phyloP scores from a whole-genome alignment of 2,329 filamentous ascomycete genomes.

The Stachybotrys chlorohalonatus region DNA sequence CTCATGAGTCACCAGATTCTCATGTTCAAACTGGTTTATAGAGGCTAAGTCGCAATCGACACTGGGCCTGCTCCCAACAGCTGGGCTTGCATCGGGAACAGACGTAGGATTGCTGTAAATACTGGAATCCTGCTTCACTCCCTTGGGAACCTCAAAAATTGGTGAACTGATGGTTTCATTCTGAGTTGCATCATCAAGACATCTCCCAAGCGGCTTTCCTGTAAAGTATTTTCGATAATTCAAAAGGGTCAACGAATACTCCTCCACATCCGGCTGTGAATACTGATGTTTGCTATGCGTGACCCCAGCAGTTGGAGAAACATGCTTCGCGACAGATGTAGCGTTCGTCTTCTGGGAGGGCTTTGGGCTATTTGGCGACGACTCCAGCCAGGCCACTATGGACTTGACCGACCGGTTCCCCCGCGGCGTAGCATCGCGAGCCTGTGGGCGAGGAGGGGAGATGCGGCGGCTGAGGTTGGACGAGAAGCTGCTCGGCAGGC shows the following conservation, averaged over 20 bases:
- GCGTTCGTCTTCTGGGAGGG: background rate
- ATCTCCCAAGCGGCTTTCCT: slow-evolving; percentile 18
- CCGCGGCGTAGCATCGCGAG: background rate
- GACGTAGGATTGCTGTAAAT: background rate
- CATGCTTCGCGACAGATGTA: background rate
- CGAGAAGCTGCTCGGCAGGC: slow-evolving; percentile 17
- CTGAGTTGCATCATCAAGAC: slow-evolving; percentile 13
- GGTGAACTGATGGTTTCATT: background rate
- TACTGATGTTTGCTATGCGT: background rate
- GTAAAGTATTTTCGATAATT: slow-evolving; percentile 22
- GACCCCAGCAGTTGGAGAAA: background rate
- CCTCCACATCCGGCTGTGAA: slow-evolving; percentile 12
- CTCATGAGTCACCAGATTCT: background rate
- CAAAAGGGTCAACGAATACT: slow-evolving; percentile 21
- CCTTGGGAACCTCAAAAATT: background rate
- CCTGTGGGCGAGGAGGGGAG: slow-evolving; percentile 2
- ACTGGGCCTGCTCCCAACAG: background rate
- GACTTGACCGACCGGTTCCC: slow-evolving; percentile 16
- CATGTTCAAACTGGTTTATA: too few species aligned
- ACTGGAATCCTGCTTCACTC: background rate
- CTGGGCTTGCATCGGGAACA: background rate
- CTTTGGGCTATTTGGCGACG: background rate
- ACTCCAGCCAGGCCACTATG: slow-evolving; percentile 22
- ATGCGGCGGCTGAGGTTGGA: slow-evolving; percentile 14
- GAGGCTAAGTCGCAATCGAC: too few species aligned